Conservation (phyloP, 495 filamentous ascomycete genomes). For the Baudoinia panamericana region DNA sequence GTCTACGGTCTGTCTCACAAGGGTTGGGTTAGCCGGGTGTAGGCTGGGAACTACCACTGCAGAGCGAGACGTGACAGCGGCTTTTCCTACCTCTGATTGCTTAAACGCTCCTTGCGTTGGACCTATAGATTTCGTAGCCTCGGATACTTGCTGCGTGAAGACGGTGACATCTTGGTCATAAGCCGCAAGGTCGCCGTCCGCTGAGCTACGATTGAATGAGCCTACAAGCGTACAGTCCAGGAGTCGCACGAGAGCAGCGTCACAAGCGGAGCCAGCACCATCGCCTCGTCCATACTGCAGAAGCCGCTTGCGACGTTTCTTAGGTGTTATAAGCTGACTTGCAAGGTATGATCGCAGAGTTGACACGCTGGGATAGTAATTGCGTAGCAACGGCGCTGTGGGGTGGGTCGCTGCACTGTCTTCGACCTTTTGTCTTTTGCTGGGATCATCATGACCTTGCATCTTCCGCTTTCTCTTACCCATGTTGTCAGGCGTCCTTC, state of each 20-base stretch:
- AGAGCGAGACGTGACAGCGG: no score
- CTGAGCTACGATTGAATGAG: conserved; percentile 13
- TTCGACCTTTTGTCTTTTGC: no score
- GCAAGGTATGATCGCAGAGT: no score
- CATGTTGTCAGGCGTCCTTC: no score
- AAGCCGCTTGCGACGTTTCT: no score
- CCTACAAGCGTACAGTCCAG: conserved; percentile 62
- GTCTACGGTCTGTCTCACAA: conserved; percentile 55
- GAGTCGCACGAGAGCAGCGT: conserved; percentile 25
- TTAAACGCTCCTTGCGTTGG: conserved; percentile 32
- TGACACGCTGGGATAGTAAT: no score
- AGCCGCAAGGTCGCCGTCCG: conserved; percentile 26
- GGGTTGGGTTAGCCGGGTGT: conserved; percentile 18
- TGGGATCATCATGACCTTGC: no score
- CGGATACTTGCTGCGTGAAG: conserved; percentile 52
- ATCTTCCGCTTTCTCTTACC: no score
- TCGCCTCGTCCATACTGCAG: conserved; percentile 58
- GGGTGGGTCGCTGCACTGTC: no score
- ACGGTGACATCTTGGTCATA: conserved; percentile 42
- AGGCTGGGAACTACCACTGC: background rate
- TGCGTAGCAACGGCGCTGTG: no score
- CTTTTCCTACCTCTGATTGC: conserved; percentile 47
- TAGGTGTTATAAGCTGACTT: no score
- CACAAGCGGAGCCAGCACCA: conserved; percentile 33
- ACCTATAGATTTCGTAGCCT: conserved; percentile 30